Conservation (phyloP, 148 eudicot species). For the Amaranthus cruentus region DNA sequence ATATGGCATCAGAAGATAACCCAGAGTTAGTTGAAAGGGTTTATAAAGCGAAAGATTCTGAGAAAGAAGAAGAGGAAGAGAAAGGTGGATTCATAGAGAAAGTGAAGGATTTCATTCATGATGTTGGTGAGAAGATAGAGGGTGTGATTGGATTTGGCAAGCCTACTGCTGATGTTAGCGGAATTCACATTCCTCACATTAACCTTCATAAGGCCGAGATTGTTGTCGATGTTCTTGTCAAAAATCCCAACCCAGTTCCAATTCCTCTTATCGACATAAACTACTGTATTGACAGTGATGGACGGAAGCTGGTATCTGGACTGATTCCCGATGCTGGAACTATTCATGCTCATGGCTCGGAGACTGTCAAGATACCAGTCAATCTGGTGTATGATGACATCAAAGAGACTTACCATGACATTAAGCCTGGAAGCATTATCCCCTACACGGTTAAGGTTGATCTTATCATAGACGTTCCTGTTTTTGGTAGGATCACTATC, state of each 20-base stretch:
- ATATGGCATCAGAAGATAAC: constrained; percentile 72
- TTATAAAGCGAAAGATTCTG: constrained; percentile 34
- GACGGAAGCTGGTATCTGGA: constrained; percentile 84
- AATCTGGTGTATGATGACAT: constrained; percentile 71
- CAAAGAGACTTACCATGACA: constrained; percentile 66
- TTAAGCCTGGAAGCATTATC: constrained; percentile 85
- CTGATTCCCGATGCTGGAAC: constrained; percentile 95
- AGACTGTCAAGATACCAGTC: constrained; percentile 83
- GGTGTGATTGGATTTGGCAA: constrained; percentile 83
- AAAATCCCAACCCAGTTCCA: constrained; percentile 86
- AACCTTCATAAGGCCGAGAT: constrained; percentile 72
- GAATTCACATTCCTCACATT: constrained; percentile 65
- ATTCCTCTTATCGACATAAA: constrained; percentile 92
- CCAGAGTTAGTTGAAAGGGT: constrained; percentile 61
- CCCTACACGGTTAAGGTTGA: constrained; percentile 83
- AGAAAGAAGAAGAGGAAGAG: constrained; percentile 47
- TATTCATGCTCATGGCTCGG: constrained; percentile 89
- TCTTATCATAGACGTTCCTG: constrained; percentile 80
- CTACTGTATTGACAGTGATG: constrained; percentile 85
- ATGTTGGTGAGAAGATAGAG: constrained; percentile 91
- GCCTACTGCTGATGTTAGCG: constrained; percentile 82
- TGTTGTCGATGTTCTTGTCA: constrained; percentile 81
- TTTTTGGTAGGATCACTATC: constrained; percentile 80
- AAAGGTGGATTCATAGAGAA: constrained; percentile 69
- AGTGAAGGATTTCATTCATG: constrained; percentile 77